Conservation (phyloP, 2,329 filamentous ascomycete genomes). For the Aspergillus ochraceoroseus region DNA sequence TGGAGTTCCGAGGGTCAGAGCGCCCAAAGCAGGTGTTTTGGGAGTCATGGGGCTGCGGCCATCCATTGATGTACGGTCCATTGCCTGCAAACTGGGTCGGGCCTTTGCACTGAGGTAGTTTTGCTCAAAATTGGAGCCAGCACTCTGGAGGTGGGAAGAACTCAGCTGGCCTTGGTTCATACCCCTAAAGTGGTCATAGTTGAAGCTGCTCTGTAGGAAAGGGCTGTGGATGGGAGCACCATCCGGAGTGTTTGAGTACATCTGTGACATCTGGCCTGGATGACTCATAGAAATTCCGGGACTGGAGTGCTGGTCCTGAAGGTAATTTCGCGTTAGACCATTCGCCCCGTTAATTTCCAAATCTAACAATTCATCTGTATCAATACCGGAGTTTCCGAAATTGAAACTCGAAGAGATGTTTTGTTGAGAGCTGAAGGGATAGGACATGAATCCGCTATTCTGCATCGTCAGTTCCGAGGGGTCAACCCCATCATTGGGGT, state of each 20-base stretch:
- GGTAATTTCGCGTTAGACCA: conserved; percentile 36
- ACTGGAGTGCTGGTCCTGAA: conserved; percentile 52
- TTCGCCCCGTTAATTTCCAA: conserved; percentile 43
- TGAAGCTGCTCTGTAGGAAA: conserved; percentile 69
- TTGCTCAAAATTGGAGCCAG: conserved; percentile 48
- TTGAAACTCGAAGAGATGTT: conserved; percentile 68
- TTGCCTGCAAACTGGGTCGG: conserved; percentile 57
- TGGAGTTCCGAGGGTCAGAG: conserved; percentile 64
- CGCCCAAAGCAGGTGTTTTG: conserved; percentile 72
- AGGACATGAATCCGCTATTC: conserved; percentile 48
- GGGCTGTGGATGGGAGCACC: conserved; percentile 89
- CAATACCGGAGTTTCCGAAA: conserved; percentile 70
- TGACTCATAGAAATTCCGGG: conserved; percentile 57
- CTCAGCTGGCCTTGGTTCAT: conserved; percentile 50
- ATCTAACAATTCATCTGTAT: conserved; percentile 84
- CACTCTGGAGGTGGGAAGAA: conserved; percentile 34
- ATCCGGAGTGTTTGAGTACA: conserved; percentile 88
- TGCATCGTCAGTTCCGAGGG: conserved; percentile 78
- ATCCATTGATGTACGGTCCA: conserved; percentile 70
- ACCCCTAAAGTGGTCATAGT: conserved; percentile 68
- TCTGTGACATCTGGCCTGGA: conserved; percentile 62
- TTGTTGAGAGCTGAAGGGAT: conserved; percentile 59
- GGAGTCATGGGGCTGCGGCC: conserved; percentile 77
- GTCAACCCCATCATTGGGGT: conserved; percentile 62
- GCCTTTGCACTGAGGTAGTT: conserved; percentile 57